Base-by-base conservation (phyloP, 2,329 filamentous ascomycete species). In the Aaosphaeria pasadenensis region DNA sequence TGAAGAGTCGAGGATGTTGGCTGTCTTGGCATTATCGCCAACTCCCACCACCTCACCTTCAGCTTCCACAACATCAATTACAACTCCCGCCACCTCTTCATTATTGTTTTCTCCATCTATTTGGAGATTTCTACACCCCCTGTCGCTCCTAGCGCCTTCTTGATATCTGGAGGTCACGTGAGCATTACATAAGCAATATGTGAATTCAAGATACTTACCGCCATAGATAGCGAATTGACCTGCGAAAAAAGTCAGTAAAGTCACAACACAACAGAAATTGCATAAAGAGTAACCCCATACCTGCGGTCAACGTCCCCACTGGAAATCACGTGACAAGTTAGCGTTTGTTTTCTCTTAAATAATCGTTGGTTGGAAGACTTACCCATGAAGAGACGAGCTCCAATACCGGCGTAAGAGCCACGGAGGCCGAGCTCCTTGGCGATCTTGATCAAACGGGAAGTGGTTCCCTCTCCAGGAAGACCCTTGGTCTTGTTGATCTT, bases 401-500 rank as follows among this genome's bases (percentile, higher is more conserved):
- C 87, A 62, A 95, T 87, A 83, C 89, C 89, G 66, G 80, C 77
- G 79, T 86, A 95, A 48, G 83, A 87, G 62, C 89, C 89, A 62
- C 79, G 80, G 71, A 95, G 53, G 69, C 89, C 89, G 64, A 95
- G 87, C 77, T 95, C 89, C 77, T 86, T 87, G 61, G 77, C 88
- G 67, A 95, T 95, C 86, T 94, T 94, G 80, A 92, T 79, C 67
- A 95, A 77, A 74, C 89, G 86, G 73, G 78, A 81, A 70, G 82
- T 82, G 65, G 88, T 94, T 67, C 89, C 84, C 80, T 95, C 88
- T 80, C 89, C 89, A 59, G 89, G 89, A 52, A 84, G 79, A 76
- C 88, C 89, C 80, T 89, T 85, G 77, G 87, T 89, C 87, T 94
- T 94, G 87, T 95, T 95, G 82, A 95, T 94, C 84, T 92, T 94